Percentiles rank a stretch among this genome's conserved stretches.
Evolutionary conservation across 2,329 filamentous ascomycete species (phyloP).

Genomic region (Ampelomyces quisqualis): DNA sequence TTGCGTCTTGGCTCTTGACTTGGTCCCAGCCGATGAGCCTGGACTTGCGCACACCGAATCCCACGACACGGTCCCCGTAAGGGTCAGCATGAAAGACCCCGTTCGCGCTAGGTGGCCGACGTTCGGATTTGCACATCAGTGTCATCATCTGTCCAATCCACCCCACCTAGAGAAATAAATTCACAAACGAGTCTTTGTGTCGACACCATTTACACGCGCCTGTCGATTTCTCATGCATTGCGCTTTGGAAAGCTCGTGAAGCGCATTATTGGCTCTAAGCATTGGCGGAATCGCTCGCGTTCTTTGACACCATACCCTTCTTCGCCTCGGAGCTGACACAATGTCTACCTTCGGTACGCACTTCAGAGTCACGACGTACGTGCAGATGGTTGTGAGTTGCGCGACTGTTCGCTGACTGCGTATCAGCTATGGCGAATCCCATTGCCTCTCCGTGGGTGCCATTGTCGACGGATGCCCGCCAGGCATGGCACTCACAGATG

Average conservation of each 20-base stretch:
- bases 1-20: neutral
- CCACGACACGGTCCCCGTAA: too few relatives aligned
- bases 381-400: too few relatives aligned
- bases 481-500: conserved; percentile 79
- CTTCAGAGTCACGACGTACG: conserved; percentile 81
- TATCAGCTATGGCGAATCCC: conserved; percentile 74
- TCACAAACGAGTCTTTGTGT: conserved; percentile 23
- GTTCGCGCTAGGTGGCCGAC: conserved; percentile 7
- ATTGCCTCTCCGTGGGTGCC: conserved; percentile 89
- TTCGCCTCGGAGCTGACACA: conserved; percentile 10
- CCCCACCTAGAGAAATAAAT: conserved; percentile 28
- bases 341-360: conserved; percentile 78
- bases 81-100: neutral
- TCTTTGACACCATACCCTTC: conserved; percentile 1
- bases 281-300: too few relatives aligned
- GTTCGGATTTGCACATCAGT: conserved; percentile 15
- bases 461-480: conserved; percentile 93
- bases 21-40: too few relatives aligned
- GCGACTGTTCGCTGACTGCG: conserved; percentile 21
- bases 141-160: conserved; percentile 15
- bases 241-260: too few relatives aligned
- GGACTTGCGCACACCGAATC: neutral
- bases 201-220: conserved; percentile 14
- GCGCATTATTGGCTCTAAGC: conserved; percentile 2
- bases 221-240: too few relatives aligned